These are phyloP conservation scores for Saxispiralis lemnorum DNA, from an alignment of 495 filamentous ascomycete genomes.

Conservation along the genomic window DNA sequence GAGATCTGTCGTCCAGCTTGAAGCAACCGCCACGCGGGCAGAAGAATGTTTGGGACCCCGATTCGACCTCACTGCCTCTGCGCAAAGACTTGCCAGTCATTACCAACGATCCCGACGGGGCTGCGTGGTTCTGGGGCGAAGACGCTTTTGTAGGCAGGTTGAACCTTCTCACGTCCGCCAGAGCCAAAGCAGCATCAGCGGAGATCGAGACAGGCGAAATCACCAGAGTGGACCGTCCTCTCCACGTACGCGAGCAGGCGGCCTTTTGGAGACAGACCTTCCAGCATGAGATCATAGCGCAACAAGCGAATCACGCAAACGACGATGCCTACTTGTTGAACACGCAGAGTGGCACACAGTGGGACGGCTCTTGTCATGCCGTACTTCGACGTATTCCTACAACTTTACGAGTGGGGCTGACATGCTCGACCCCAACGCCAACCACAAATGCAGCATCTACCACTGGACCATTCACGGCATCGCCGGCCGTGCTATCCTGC, in stretches of 20 bases:
- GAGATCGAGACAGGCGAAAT: conserved; percentile 40
- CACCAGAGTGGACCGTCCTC: conserved; percentile 31
- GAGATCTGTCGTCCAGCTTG: too few relatives aligned
- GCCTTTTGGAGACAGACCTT: conserved; percentile 39
- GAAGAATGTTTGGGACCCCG: conserved; percentile 34
- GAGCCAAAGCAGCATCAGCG: conserved; percentile 33
- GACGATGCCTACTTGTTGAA: conserved; percentile 59
- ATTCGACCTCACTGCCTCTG: conserved; percentile 33
- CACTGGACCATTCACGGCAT: conserved; percentile 34
- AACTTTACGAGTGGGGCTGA: conserved; percentile 35
- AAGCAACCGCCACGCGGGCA: too few relatives aligned
- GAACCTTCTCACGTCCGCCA: conserved; percentile 39
- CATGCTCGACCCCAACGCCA: conserved; percentile 34
- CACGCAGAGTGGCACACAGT: conserved; percentile 59
- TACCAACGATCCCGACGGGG: conserved; percentile 19
- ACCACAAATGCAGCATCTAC: conserved; percentile 34
- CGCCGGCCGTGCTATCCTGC: conserved; percentile 39
- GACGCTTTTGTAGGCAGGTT: conserved; percentile 40
- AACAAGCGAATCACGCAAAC: conserved; percentile 33
- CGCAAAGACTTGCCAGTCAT: conserved; percentile 35
- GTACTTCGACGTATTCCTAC: conserved; percentile 30
- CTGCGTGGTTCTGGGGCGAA: conserved; percentile 49
- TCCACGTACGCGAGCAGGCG: conserved; percentile 33
- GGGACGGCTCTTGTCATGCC: conserved; percentile 46
- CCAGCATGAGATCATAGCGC: conserved; percentile 38